Conservation (phyloP, 73 alveolate species). For the Paramecium bursaria region DNA sequence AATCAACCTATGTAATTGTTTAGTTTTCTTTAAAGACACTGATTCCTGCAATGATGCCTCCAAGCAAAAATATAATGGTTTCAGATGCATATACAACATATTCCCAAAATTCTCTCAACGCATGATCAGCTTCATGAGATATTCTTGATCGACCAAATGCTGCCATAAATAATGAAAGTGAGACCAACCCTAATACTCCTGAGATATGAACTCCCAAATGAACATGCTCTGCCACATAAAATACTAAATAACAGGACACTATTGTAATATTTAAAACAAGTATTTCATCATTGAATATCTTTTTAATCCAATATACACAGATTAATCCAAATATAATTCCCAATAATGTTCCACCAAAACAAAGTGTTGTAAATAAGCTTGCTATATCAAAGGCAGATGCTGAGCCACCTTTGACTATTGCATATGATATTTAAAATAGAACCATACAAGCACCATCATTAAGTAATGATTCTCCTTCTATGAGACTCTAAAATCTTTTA, state of each 20-base stretch:
- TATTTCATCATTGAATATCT: slow-evolving; percentile 75
- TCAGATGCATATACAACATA: slow-evolving; percentile 71
- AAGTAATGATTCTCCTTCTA: slow-evolving; percentile 81
- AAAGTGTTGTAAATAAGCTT: not conserved
- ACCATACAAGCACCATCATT: slow-evolving; percentile 83
- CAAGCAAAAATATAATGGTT: slow-evolving; percentile 72
- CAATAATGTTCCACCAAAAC: slow-evolving; percentile 73
- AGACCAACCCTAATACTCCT: slow-evolving; percentile 77
- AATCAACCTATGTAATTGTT: slow-evolving; percentile 69
- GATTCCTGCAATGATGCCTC: slow-evolving; percentile 75
- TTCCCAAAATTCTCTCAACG: slow-evolving; percentile 73
- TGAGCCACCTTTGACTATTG: slow-evolving; percentile 63
- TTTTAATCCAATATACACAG: slow-evolving; percentile 71
- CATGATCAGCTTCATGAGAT: slow-evolving; percentile 70
- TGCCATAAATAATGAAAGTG: slow-evolving; percentile 77
- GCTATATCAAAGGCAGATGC: slow-evolving; percentile 33
- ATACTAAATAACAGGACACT: slow-evolving; percentile 71
- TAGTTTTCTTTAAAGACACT: slow-evolving; percentile 64
- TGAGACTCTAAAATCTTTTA: slow-evolving; percentile 72
- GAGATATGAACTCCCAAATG: slow-evolving; percentile 68
- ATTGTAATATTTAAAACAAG: slow-evolving; percentile 74
- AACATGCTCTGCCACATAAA: slow-evolving; percentile 73
- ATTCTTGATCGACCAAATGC: slow-evolving; percentile 74
- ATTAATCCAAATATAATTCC: slow-evolving; percentile 74
- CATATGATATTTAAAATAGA: slow-evolving; percentile 71